Conservation (phyloP, 2,329 filamentous ascomycete genomes). For the Aspergillus sp. region DNA sequence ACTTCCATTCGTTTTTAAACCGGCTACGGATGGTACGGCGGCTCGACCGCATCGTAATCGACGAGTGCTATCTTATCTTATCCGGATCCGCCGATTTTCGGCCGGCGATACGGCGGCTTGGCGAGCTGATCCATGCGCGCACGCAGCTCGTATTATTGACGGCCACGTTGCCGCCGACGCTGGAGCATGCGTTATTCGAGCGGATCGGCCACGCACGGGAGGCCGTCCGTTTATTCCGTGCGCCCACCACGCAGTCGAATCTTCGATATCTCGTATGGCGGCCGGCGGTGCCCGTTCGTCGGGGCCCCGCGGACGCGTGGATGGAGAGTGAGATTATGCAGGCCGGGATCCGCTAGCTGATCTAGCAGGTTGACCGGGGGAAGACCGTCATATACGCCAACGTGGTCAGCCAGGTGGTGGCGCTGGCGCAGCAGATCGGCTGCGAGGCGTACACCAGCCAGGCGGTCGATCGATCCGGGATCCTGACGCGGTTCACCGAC, state of each 20-base stretch:
- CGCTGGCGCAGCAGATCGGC: neutral
- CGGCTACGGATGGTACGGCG: neutral
- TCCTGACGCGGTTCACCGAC: neutral
- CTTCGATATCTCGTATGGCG: slow-evolving; percentile 7
- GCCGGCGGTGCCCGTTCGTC: neutral
- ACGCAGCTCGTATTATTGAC: slow-evolving; percentile 14
- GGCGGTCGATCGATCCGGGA: neutral
- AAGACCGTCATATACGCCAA: slow-evolving; percentile 1
- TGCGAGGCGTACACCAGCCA: slow-evolving; percentile 4
- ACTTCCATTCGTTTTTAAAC: neutral
- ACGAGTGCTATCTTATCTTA: slow-evolving; percentile 11
- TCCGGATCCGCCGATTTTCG: slow-evolving; percentile 5
- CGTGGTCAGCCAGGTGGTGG: neutral
- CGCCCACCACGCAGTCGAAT: slow-evolving; percentile 2
- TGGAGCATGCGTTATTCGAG: slow-evolving; percentile 3
- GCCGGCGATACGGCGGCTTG: neutral
- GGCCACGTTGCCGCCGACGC: slow-evolving; percentile 7
- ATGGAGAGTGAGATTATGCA: neutral
- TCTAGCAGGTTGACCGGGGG: neutral
- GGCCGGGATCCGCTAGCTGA: neutral
- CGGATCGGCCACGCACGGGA: neutral
- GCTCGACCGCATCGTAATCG: neutral
- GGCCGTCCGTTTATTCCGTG: slow-evolving; percentile 1
- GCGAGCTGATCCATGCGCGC: neutral
- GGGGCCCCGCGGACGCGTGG: neutral